Percentiles rank a stretch among this genome's conserved stretches.
These are phyloP conservation scores for Dactylorhiza incarnata DNA, from an alignment of 106 monocot species.

Conservation along the genomic window DNA sequence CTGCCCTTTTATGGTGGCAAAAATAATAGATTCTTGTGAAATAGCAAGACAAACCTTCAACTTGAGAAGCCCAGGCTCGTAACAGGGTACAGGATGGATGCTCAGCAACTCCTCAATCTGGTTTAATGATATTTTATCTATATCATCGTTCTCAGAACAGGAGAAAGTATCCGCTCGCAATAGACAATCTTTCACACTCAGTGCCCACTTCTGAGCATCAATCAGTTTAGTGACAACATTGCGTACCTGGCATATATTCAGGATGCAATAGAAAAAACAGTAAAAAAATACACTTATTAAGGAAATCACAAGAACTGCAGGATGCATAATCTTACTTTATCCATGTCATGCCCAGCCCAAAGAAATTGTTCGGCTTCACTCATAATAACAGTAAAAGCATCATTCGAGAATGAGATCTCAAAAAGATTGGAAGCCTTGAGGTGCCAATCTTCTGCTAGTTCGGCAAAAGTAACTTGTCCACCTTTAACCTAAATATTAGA, in stretches of 20 bases:
- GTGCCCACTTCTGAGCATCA: slow-evolving; percentile 54
- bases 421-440: slow-evolving; percentile 38
- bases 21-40: neutral
- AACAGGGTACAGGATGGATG: slow-evolving; percentile 41
- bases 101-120: slow-evolving; percentile 44
- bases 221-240: slow-evolving; percentile 40
- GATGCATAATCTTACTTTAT: slow-evolving; percentile 39
- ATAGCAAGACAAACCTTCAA: slow-evolving; percentile 30
- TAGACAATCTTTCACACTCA: slow-evolving; percentile 26
- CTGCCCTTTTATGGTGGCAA: neutral
- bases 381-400: slow-evolving; percentile 35
- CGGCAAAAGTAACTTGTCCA: slow-evolving; percentile 25
- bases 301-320: neutral
- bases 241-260: slow-evolving; percentile 40
- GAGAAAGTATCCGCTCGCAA: slow-evolving; percentile 29
- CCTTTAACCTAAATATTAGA: slow-evolving; percentile 42
- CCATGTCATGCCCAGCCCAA: slow-evolving; percentile 78
- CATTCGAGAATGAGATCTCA: slow-evolving; percentile 41
- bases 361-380: slow-evolving; percentile 76
- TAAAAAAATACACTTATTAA: neutral
- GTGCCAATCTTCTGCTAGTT: slow-evolving; percentile 75
- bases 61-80: slow-evolving; percentile 38
- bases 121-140: slow-evolving; percentile 32
- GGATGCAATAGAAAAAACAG: slow-evolving; percentile 7
- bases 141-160: slow-evolving; percentile 3